These are phyloP conservation scores for Fusarium graminum DNA, from an alignment of 2,329 filamentous ascomycete species.

Conservation along the genomic window DNA sequence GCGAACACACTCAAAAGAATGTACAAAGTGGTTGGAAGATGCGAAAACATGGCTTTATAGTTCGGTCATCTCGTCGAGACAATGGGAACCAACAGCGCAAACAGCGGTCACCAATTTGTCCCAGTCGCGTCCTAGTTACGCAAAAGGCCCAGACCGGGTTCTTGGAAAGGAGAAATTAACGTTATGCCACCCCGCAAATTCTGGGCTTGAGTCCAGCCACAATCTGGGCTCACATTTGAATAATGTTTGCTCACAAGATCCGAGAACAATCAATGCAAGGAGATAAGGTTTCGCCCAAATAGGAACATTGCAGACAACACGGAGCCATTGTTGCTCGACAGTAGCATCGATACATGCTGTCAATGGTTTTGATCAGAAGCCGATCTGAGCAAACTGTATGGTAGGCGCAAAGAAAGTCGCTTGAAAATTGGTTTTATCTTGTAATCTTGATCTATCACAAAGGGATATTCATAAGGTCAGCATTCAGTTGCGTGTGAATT, in stretches of 20 bases:
- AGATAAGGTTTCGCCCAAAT: no score
- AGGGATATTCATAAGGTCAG: no score
- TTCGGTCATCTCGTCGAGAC: constrained; percentile 34
- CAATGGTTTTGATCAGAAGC: no score
- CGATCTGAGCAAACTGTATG: no score
- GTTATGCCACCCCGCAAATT: constrained; percentile 39
- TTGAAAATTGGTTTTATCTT: no score
- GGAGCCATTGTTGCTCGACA: not conserved
- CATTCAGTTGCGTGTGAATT: no score
- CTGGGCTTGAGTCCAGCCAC: constrained; percentile 45
- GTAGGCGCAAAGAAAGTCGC: no score
- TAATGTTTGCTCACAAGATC: not conserved
- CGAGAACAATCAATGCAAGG: not conserved
- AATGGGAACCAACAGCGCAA: constrained; percentile 37
- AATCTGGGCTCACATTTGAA: not conserved
- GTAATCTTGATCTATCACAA: no score
- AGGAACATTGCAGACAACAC: not conserved
- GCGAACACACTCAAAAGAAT: no score
- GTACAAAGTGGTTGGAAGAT: no score
- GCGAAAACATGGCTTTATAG: no score
- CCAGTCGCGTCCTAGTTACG: constrained; percentile 45
- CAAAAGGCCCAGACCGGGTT: constrained; percentile 39
- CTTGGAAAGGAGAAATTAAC: constrained; percentile 19
- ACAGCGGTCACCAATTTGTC: constrained; percentile 43
- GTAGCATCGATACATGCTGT: no score